phyloP scores from a whole-genome alignment of 176 grass and related monocot genomes.

The Carex kokanica region DNA sequence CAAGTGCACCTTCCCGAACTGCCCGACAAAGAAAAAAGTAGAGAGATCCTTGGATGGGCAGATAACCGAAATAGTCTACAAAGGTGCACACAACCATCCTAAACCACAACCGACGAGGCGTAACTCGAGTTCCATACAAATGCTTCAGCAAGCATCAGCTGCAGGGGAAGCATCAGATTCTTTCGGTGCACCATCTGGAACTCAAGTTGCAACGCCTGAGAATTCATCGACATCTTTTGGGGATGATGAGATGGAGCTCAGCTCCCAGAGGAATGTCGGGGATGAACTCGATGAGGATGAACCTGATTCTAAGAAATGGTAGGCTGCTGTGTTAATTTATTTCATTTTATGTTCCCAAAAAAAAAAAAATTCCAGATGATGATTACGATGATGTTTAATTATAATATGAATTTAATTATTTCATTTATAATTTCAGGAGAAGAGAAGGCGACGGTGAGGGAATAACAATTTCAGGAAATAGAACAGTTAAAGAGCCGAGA shows the following conservation, averaged over 20 bases:
- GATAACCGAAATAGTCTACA: constrained; percentile 97
- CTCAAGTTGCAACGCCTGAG: constrained; percentile 49
- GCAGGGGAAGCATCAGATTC: constrained; percentile 49
- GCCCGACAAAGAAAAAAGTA: constrained; percentile 98
- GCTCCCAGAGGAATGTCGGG: constrained; percentile 31
- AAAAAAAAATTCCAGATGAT: neutral
- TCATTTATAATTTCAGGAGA: constrained; percentile 40
- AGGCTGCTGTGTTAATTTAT: neutral
- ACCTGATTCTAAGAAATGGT: constrained; percentile 86
- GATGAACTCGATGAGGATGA: constrained; percentile 66
- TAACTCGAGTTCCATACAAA: constrained; percentile 33
- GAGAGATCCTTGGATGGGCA: constrained; percentile 83
- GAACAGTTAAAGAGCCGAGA: constrained; percentile 77
- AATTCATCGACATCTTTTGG: constrained; percentile 78
- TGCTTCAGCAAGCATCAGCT: constrained; percentile 32
- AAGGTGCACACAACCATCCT: constrained; percentile 85
- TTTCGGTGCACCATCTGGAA: constrained; percentile 33
- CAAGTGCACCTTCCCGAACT: constrained; percentile 89
- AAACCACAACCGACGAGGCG: constrained; percentile 65
- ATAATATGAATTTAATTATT: no score
- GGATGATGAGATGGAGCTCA: constrained; percentile 48
- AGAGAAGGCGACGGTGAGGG: constrained; percentile 59
- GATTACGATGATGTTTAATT: neutral
- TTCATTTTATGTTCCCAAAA: neutral
- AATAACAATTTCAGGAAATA: constrained; percentile 49